Conservation (phyloP, 768 basidiomycete genomes). For the Porpolomopsis calyptriformis region DNA sequence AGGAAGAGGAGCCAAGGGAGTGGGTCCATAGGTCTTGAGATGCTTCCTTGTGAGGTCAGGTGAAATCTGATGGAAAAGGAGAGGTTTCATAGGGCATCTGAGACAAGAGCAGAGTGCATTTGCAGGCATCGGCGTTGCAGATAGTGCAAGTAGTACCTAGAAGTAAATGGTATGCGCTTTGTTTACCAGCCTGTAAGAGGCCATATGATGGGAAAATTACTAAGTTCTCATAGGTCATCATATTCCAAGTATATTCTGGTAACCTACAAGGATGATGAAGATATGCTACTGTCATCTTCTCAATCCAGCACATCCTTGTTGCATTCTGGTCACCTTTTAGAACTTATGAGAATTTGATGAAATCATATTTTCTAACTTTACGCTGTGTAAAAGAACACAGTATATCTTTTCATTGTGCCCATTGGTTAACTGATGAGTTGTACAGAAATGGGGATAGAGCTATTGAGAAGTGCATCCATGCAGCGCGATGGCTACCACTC, state of each 20-base stretch:
- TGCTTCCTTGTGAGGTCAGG: neutral
- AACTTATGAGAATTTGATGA: too few species aligned
- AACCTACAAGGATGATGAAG: neutral
- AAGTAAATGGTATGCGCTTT: neutral
- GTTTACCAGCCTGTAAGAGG: too few species aligned
- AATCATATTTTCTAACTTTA: too few species aligned
- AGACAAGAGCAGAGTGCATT: neutral
- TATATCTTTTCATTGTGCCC: neutral
- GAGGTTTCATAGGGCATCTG: neutral
- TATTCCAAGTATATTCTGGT: neutral
- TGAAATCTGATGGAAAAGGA: neutral
- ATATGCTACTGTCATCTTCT: too few species aligned
- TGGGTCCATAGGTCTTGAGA: neutral
- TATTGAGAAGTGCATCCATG: neutral
- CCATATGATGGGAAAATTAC: too few species aligned
- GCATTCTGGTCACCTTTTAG: too few species aligned
- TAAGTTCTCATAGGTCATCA: neutral
- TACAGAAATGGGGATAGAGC: neutral
- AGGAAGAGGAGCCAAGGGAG: neutral
- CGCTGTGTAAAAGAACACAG: neutral
- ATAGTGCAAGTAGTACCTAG: neutral
- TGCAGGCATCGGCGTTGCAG: neutral
- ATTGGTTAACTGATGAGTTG: neutral
- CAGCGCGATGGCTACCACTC: neutral
- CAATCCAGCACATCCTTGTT: too few species aligned